These are phyloP conservation scores for Crepidotus variabilis DNA, from an alignment of 768 basidiomycete genomes.

Conservation along the genomic window DNA sequence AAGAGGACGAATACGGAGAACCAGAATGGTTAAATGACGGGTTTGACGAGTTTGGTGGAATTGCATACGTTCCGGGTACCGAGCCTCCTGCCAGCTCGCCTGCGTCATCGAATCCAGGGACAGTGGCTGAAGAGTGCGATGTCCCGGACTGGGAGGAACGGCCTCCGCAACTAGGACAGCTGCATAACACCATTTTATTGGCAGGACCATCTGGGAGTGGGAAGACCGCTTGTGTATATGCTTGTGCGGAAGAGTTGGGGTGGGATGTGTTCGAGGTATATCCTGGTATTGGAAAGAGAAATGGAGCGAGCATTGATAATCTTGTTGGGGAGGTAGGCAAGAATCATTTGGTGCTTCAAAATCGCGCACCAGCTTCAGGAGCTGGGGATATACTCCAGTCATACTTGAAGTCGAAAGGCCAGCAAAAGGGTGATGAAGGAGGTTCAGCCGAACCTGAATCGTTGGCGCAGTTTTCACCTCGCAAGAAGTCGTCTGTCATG, in stretches of 20 bases:
- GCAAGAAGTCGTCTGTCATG: slow-evolving; percentile 12
- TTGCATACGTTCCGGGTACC: slow-evolving; percentile 6
- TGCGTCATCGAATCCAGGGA: slow-evolving; percentile 9
- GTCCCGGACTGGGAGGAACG: background rate
- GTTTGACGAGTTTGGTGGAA: slow-evolving; percentile 14
- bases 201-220: slow-evolving; percentile 80
- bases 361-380: slow-evolving; percentile 13
- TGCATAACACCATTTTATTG: slow-evolving; percentile 87
- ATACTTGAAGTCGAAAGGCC: slow-evolving; percentile 14
- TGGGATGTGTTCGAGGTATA: slow-evolving; percentile 98
- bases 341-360: slow-evolving; percentile 72
- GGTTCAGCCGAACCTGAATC: slow-evolving; percentile 1
- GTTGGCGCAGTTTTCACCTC: slow-evolving; percentile 18
- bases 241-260: slow-evolving; percentile 88
- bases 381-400: slow-evolving; percentile 9
- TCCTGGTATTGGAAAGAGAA: slow-evolving; percentile 90
- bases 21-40: slow-evolving; percentile 6
- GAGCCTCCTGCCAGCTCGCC: slow-evolving; percentile 17
- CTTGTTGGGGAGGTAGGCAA: slow-evolving; percentile 91
- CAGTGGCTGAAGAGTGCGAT: background rate
- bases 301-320: slow-evolving; percentile 69
- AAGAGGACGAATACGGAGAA: slow-evolving; percentile 31
- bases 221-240: slow-evolving; percentile 91
- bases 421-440: slow-evolving; percentile 2
- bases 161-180: slow-evolving; percentile 28